Evolutionary conservation across 192 early-diverging fungal genomes (phyloP).

Genomic region (Coemansia aciculifera): DNA sequence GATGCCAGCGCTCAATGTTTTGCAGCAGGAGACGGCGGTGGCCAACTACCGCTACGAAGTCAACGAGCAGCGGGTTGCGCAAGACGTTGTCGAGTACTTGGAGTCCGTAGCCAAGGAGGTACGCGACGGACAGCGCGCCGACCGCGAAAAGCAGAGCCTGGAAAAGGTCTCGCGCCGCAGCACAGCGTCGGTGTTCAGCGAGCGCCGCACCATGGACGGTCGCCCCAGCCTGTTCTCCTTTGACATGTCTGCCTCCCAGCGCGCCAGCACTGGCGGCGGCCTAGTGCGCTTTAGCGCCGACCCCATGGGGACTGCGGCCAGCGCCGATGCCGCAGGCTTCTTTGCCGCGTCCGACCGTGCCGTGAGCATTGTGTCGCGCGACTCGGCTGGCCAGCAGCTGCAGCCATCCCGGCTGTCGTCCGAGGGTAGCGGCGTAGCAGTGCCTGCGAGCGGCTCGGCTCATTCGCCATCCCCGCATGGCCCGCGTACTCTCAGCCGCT

Average conservation of each 20-base stretch:
- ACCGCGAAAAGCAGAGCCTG: slow-evolving; percentile 41
- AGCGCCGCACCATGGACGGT: slow-evolving; percentile 49
- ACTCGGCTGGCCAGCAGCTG: background rate
- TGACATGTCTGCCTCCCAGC: slow-evolving; percentile 26
- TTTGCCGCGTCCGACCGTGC: slow-evolving; percentile 14
- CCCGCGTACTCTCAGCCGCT: background rate
- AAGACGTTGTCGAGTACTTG: slow-evolving; percentile 77
- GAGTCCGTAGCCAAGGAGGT: slow-evolving; percentile 72
- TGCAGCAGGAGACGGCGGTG: slow-evolving; percentile 73
- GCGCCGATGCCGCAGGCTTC: slow-evolving; percentile 13
- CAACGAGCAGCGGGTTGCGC: slow-evolving; percentile 67
- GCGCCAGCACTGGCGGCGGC: slow-evolving; percentile 25
- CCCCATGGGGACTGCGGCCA: slow-evolving; percentile 7
- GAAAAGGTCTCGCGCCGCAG: slow-evolving; percentile 42
- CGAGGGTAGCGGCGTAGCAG: slow-evolving; percentile 15
- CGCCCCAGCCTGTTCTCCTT: slow-evolving; percentile 49
- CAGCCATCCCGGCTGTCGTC: slow-evolving; percentile 26
- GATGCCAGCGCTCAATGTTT: slow-evolving; percentile 66
- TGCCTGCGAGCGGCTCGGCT: slow-evolving; percentile 6
- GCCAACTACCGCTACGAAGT: slow-evolving; percentile 87
- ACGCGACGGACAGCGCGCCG: slow-evolving; percentile 52
- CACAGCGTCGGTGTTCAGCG: slow-evolving; percentile 39
- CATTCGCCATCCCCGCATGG: slow-evolving; percentile 1
- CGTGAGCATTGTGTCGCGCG: slow-evolving; percentile 12
- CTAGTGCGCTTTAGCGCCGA: slow-evolving; percentile 39